These are phyloP conservation scores for Penicillium sp. DNA, from an alignment of 2,329 filamentous ascomycete genomes.

Conservation along the genomic window DNA sequence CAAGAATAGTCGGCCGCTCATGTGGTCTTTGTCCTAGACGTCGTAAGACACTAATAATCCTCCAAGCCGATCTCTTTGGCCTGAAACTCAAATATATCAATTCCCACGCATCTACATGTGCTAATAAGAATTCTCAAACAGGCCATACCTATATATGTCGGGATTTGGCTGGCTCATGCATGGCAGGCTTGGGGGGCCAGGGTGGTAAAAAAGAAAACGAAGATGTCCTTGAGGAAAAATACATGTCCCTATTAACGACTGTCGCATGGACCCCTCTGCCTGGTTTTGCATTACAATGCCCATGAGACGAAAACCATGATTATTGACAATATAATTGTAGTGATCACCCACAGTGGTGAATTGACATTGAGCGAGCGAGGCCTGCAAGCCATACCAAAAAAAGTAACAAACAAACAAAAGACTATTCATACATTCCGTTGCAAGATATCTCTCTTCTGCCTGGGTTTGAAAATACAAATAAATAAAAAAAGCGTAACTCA, in stretches of 20 bases:
- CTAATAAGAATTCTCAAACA: too few relatives aligned
- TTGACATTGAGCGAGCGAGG: background rate
- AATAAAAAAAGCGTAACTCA: background rate
- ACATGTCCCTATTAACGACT: too few relatives aligned
- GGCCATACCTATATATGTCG: too few relatives aligned
- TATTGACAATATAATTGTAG: conserved; percentile 14
- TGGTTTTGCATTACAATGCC: too few relatives aligned
- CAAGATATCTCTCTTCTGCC: background rate
- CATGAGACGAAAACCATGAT: background rate
- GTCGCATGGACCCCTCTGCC: too few relatives aligned
- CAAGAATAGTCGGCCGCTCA: too few relatives aligned
- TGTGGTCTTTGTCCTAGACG: too few relatives aligned
- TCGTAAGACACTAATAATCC: too few relatives aligned
- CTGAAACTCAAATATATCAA: too few relatives aligned
- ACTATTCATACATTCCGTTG: conserved; percentile 23
- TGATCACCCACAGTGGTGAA: background rate
- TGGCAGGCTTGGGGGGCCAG: background rate
- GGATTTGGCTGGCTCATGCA: too few relatives aligned
- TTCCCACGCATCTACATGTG: too few relatives aligned
- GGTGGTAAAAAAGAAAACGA: background rate
- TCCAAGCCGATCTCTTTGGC: too few relatives aligned
- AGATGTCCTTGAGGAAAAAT: background rate
- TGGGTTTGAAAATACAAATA: background rate
- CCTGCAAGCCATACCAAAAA: background rate
- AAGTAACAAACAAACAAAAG: background rate